These are phyloP conservation scores for Rhizopogon vesiculosus DNA, from an alignment of 768 basidiomycete species.

Conservation along the genomic window DNA sequence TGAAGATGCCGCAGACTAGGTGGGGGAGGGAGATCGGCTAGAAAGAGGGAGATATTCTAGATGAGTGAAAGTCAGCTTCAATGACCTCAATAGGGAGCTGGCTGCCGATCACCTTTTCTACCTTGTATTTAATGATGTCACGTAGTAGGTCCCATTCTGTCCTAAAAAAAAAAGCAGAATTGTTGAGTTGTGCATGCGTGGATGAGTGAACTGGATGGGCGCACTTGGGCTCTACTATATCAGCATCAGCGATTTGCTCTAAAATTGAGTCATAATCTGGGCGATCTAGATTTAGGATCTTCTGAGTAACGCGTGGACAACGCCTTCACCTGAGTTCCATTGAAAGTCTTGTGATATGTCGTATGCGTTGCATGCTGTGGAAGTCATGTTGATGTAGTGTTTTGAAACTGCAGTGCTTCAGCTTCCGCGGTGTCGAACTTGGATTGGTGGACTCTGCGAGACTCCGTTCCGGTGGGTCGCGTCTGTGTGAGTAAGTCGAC, in stretches of 20 bases:
- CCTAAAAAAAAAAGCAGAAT: constrained; percentile 31
- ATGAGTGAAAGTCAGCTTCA: background rate
- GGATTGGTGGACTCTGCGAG: background rate
- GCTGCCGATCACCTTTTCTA: constrained; percentile 48
- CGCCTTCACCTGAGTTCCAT: constrained; percentile 47
- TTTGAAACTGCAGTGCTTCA: background rate
- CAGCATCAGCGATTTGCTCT: constrained; percentile 59
- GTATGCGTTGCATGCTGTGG: constrained; percentile 8
- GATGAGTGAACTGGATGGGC: background rate
- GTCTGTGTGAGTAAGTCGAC: background rate
- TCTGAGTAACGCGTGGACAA: background rate
- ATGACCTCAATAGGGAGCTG: background rate
- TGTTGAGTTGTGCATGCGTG: constrained; percentile 10
- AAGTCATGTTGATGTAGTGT: constrained; percentile 11
- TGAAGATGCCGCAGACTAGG: constrained; percentile 20
- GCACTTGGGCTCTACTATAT: constrained; percentile 53
- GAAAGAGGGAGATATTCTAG: constrained; percentile 50
- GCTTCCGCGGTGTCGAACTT: no score
- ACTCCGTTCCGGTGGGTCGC: no score
- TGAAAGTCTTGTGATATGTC: constrained; percentile 29
- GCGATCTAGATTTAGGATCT: constrained; percentile 8
- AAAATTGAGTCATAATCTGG: constrained; percentile 57
- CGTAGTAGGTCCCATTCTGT: constrained; percentile 68
- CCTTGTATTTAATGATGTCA: constrained; percentile 67
- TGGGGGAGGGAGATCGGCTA: constrained; percentile 30